A percentile compares a stretch with the other conserved stretches of the same genome.
Conservation (phyloP, 805 yeast genomes). For the Zygosaccharomyces bailii region DNA sequence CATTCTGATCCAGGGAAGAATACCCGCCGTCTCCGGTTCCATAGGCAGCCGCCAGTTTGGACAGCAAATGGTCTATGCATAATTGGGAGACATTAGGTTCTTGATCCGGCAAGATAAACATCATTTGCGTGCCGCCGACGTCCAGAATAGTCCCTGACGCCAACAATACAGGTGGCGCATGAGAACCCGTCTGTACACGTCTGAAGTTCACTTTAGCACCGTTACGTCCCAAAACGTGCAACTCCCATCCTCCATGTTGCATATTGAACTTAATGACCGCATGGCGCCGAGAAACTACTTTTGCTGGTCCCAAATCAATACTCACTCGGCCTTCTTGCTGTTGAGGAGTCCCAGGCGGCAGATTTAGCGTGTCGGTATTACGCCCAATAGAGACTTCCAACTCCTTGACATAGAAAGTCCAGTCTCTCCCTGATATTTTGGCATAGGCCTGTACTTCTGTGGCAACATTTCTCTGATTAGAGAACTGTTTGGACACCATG, state of each 20-base stretch:
- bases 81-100: conserved; percentile 58
- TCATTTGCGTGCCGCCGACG: conserved; percentile 97
- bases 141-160: conserved; percentile 89
- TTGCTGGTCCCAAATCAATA: conserved; percentile 94
- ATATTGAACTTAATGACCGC: conserved; percentile 79
- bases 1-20: conserved; percentile 24
- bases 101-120: conserved; percentile 93
- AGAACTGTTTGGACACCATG: conserved; percentile 64
- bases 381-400: conserved; percentile 81
- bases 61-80: conserved; percentile 35
- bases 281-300: conserved; percentile 91
- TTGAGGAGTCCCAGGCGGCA: conserved; percentile 8
- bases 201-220: conserved; percentile 86
- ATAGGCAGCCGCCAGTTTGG: conserved; percentile 28
- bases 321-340: conserved; percentile 28
- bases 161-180: conserved; percentile 50
- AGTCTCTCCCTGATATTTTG: conserved; percentile 83
- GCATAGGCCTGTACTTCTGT: conserved; percentile 96
- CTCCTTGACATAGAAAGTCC: conserved; percentile 91
- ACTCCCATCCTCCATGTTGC: conserved; percentile 77
- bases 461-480: conserved; percentile 64
- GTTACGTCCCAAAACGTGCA: conserved; percentile 79
- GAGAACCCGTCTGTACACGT: conserved; percentile 44
- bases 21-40: conserved; percentile 21
- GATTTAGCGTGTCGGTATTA: conserved; percentile 46